phyloP scores from a whole-genome alignment of 2,329 filamentous ascomycete species.

The Penicillium verrucosum region DNA sequence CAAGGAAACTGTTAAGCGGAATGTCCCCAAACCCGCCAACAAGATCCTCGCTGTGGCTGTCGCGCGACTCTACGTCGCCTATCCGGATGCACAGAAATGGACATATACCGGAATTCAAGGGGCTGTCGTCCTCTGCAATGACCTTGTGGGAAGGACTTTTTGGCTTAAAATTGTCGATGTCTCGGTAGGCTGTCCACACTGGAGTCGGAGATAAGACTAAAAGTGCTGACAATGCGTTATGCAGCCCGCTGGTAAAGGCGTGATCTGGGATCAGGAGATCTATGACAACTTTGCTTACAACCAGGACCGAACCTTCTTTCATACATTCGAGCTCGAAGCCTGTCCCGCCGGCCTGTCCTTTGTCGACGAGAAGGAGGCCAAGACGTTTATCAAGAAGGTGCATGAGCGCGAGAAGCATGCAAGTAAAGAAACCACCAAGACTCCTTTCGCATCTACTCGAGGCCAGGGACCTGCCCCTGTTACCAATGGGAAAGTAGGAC shows the following conservation, averaged over 20 bases:
- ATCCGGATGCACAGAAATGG: conserved; percentile 84
- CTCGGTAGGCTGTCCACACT: conserved; percentile 63
- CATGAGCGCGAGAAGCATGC: conserved; percentile 94
- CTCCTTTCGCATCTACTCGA: conserved; percentile 62
- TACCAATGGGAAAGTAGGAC: conserved; percentile 46
- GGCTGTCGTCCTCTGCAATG: conserved; percentile 85
- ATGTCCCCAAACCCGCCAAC: conserved; percentile 89
- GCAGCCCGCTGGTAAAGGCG: conserved; percentile 72
- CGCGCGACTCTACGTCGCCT: conserved; percentile 87
- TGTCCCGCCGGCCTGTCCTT: conserved; percentile 90
- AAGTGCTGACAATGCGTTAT: conserved; percentile 10
- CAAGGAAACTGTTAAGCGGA: conserved; percentile 93
- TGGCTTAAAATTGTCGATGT: conserved; percentile 98
- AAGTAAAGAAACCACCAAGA: conserved; percentile 77
- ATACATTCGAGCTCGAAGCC: conserved; percentile 92
- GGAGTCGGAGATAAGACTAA: background rate
- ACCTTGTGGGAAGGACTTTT: conserved; percentile 90
- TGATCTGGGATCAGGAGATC: conserved; percentile 97
- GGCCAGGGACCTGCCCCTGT: conserved; percentile 47
- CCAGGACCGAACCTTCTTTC: conserved; percentile 95
- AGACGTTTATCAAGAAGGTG: conserved; percentile 96
- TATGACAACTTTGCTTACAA: conserved; percentile 95
- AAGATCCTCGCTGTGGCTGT: conserved; percentile 97
- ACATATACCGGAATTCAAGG: conserved; percentile 91
- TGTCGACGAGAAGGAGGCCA: conserved; percentile 94